A percentile compares a stretch with the other conserved stretches of the same genome.
Conservation (phyloP, 2,329 filamentous ascomycete genomes). For the Trichoderma arundinaceum region DNA sequence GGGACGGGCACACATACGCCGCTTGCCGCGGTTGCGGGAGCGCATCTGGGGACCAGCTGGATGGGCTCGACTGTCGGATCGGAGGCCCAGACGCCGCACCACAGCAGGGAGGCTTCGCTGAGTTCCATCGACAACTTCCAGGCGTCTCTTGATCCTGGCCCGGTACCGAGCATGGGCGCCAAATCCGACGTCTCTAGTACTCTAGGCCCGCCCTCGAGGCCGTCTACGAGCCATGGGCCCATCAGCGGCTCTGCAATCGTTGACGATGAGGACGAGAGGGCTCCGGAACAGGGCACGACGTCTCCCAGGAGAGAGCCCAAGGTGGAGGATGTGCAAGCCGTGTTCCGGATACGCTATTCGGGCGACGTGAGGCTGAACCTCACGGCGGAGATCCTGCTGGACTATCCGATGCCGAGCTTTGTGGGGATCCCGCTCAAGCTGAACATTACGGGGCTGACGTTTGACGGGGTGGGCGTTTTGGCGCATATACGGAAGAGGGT, state of each 20-base stretch:
- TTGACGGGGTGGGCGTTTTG: constrained; percentile 91
- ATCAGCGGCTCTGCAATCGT: constrained; percentile 47
- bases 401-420: constrained; percentile 98
- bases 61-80: constrained; percentile 39
- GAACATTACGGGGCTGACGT: constrained; percentile 92
- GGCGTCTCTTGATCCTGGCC: constrained; percentile 42
- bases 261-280: constrained; percentile 43
- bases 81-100: constrained; percentile 40
- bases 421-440: constrained; percentile 93
- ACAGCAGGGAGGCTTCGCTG: constrained; percentile 53
- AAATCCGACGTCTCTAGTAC: constrained; percentile 66
- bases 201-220: constrained; percentile 63
- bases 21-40: constrained; percentile 77
- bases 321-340: constrained; percentile 87
- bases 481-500: constrained; percentile 88
- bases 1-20: constrained; percentile 79
- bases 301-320: constrained; percentile 68
- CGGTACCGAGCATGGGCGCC: constrained; percentile 52
- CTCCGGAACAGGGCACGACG: not conserved
- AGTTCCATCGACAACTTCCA: constrained; percentile 54
- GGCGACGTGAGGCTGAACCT: constrained; percentile 87
- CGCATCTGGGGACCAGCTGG: constrained; percentile 51
- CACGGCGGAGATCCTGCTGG: constrained; percentile 92
- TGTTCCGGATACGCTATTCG: constrained; percentile 87
- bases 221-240: constrained; percentile 61